Evolutionary conservation across 805 yeast species (phyloP).

Genomic region (Huiozyma naganishii): DNA sequence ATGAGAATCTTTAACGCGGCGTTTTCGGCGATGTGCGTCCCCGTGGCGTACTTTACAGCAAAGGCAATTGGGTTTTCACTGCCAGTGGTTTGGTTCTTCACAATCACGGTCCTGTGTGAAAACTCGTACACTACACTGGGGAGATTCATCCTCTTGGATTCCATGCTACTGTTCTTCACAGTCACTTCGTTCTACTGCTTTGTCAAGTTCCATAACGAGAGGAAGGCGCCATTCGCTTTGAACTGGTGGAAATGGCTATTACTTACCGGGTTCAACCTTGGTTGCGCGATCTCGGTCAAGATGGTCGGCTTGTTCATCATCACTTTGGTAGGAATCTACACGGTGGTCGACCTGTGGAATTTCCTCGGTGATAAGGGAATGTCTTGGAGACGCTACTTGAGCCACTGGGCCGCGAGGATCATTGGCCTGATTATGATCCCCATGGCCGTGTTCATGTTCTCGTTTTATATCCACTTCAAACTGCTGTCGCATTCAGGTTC

Average conservation of each 20-base stretch:
- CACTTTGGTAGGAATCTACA: conserved; percentile 78
- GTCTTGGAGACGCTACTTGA: conserved; percentile 37
- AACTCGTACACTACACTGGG: conserved; percentile 60
- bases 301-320: conserved; percentile 95
- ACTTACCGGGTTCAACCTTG: conserved; percentile 75
- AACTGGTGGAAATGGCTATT: conserved; percentile 94
- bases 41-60: conserved; percentile 61
- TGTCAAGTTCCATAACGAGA: conserved; percentile 41
- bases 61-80: conserved; percentile 44
- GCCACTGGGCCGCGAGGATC: conserved; percentile 60
- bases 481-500: conserved; percentile 64
- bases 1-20: conserved; percentile 68
- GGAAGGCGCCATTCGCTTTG: conserved; percentile 43
- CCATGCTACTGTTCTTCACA: conserved; percentile 67
- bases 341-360: conserved; percentile 79
- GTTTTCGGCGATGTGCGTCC: conserved; percentile 56
- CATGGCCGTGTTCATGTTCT: conserved; percentile 45
- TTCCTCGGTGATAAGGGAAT: conserved; percentile 60
- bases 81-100: conserved; percentile 47
- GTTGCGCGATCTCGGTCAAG: conserved; percentile 86
- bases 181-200: conserved; percentile 56
- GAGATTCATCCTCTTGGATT: conserved; percentile 65
- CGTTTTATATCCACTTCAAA: conserved; percentile 69
- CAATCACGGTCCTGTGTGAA: conserved; percentile 56
- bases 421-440: conserved; percentile 59